Evolutionary conservation across 257 asterid species (phyloP).

Genomic region (Prunella vulgaris): DNA sequence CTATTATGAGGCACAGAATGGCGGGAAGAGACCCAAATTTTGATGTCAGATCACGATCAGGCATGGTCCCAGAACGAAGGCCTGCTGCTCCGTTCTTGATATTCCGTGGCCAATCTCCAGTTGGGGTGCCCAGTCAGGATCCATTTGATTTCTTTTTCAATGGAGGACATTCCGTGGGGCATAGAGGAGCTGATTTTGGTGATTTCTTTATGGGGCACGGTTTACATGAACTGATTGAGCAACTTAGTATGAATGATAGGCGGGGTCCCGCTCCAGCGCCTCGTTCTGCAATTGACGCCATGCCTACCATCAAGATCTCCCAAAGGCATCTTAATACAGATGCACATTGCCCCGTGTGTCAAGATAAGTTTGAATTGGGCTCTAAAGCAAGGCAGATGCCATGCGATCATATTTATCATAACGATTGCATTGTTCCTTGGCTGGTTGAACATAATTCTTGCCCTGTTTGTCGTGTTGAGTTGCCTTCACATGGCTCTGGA

Average conservation of each 20-base stretch:
- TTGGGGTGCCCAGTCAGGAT: slow-evolving; percentile 27
- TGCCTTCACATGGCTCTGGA: slow-evolving; percentile 41
- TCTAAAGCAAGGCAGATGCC: slow-evolving; percentile 75
- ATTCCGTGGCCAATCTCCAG: slow-evolving; percentile 37
- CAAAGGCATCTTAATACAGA: slow-evolving; percentile 54
- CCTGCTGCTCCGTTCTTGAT: slow-evolving; percentile 54
- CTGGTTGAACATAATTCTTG: slow-evolving; percentile 67
- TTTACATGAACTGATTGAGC: slow-evolving; percentile 41
- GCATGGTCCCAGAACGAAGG: slow-evolving; percentile 39
- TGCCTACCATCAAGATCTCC: slow-evolving; percentile 57
- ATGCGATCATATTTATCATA: slow-evolving; percentile 63
- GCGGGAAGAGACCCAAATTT: slow-evolving; percentile 59
- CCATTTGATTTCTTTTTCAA: slow-evolving; percentile 34
- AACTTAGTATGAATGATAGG: slow-evolving; percentile 38
- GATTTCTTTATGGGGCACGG: slow-evolving; percentile 42
- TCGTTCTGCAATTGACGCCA: slow-evolving; percentile 62
- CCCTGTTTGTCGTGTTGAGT: slow-evolving; percentile 69
- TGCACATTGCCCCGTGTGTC: slow-evolving; percentile 67
- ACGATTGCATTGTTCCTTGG: slow-evolving; percentile 80
- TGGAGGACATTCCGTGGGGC: slow-evolving; percentile 31
- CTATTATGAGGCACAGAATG: slow-evolving; percentile 78
- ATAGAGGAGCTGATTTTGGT: slow-evolving; percentile 32
- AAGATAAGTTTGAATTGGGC: slow-evolving; percentile 62
- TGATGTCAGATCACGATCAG: slow-evolving; percentile 59
- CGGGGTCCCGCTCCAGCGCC: slow-evolving; percentile 64